Evolutionary conservation across 2,329 filamentous ascomycete species (phyloP).

Genomic region (Lachnellula occidentalis): DNA sequence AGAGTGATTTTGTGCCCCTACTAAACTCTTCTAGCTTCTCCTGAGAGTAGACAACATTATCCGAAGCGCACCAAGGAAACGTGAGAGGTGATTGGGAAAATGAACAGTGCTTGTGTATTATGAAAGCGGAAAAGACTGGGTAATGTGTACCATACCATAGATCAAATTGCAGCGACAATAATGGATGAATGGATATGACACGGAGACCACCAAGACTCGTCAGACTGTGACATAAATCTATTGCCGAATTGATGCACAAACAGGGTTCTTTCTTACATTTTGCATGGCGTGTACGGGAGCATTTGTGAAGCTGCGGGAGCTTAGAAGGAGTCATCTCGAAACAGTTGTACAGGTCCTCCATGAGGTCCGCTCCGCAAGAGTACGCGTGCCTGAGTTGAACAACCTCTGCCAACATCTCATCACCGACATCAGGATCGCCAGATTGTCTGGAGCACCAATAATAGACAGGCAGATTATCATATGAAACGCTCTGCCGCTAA

Average conservation of each 20-base stretch:
- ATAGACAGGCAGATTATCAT: not conserved
- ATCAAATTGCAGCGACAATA: slow-evolving; percentile 30
- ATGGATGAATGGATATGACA: slow-evolving; percentile 17
- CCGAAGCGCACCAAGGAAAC: slow-evolving; percentile 77
- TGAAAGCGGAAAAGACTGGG: slow-evolving; percentile 22
- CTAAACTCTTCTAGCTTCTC: slow-evolving; percentile 55
- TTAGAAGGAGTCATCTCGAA: not conserved
- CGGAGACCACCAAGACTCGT: not conserved
- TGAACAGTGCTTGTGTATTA: slow-evolving; percentile 27
- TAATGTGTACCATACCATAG: slow-evolving; percentile 33
- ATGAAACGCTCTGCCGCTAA: not conserved
- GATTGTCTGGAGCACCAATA: not conserved
- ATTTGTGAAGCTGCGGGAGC: not conserved
- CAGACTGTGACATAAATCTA: not conserved
- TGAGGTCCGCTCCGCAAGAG: not conserved
- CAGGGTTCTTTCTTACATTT: not conserved
- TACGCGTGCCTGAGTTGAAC: not conserved
- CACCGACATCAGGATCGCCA: not conserved
- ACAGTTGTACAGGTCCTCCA: not conserved
- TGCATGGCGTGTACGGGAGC: not conserved
- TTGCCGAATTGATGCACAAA: not conserved
- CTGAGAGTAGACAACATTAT: slow-evolving; percentile 98
- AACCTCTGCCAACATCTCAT: too few relatives aligned
- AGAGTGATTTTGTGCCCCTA: slow-evolving; percentile 3
- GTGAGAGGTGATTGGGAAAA: slow-evolving; percentile 60